A percentile compares a stretch with the other conserved stretches of the same genome.
These are phyloP conservation scores for Coffea eugenioides DNA, from an alignment of 257 asterid species.

Conservation along the genomic window DNA sequence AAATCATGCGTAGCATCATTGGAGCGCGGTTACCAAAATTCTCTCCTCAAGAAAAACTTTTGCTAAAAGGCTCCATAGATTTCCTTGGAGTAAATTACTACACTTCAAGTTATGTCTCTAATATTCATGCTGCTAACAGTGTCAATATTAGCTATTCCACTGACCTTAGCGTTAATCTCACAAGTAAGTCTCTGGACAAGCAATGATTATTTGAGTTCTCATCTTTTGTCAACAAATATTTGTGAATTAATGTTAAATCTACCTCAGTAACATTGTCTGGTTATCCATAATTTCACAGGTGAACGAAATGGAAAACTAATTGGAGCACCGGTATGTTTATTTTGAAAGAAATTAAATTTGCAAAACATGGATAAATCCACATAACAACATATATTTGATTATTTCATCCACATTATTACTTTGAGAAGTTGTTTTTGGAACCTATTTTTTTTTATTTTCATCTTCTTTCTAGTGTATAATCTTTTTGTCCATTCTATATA, in stretches of 20 bases:
- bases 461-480: not conserved
- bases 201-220: too few species aligned
- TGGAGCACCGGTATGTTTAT: not conserved
- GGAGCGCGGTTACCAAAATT: constrained; percentile 16
- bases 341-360: not conserved
- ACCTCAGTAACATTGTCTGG: too few species aligned
- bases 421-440: not conserved
- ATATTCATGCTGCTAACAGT: not conserved
- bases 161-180: not conserved
- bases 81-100: constrained; percentile 27
- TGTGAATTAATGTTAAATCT: too few species aligned
- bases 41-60: not conserved
- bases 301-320: not conserved
- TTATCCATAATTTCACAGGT: not conserved
- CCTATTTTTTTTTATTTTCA: not conserved
- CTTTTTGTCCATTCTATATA: too few species aligned
- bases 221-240: too few species aligned
- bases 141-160: constrained; percentile 4
- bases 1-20: constrained; percentile 5
- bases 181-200: constrained; percentile 1
- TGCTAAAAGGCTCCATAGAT: constrained; percentile 21
- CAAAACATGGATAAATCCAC: too few species aligned
- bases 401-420: not conserved
- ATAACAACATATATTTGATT: not conserved
- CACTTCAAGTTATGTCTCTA: constrained; percentile 19